A percentile compares a stretch with the other conserved stretches of the same genome.
These are phyloP conservation scores for Kodamaea restingae DNA, from an alignment of 805 yeast genomes.

Conservation along the genomic window DNA sequence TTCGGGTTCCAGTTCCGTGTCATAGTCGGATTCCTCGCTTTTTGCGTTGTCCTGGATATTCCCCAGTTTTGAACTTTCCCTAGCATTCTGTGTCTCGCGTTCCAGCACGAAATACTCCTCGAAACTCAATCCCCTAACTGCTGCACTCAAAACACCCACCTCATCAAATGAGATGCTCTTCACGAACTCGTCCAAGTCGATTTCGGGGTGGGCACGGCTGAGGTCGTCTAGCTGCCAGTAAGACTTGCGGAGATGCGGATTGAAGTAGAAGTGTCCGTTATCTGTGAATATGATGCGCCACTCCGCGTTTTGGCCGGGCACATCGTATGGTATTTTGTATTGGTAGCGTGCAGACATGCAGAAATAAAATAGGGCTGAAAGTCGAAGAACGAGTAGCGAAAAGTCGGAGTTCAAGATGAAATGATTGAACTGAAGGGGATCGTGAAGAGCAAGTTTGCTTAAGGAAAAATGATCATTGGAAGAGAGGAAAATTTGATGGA, in stretches of 20 bases:
- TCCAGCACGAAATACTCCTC: conserved; percentile 9
- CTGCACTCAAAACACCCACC: conserved; percentile 26
- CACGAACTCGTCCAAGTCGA: conserved; percentile 13
- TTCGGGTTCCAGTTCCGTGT: neutral
- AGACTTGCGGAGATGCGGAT: conserved; percentile 16
- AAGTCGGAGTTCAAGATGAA: too few relatives aligned
- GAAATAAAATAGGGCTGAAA: too few relatives aligned
- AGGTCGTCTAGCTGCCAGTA: conserved; percentile 35
- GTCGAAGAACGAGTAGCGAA: too few relatives aligned
- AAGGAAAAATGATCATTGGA: too few relatives aligned
- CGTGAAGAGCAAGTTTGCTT: too few relatives aligned
- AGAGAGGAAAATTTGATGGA: too few relatives aligned
- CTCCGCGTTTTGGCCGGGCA: conserved; percentile 2
- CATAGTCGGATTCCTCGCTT: too few relatives aligned
- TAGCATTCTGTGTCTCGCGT: too few relatives aligned
- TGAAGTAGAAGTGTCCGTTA: conserved; percentile 31
- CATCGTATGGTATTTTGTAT: conserved; percentile 15
- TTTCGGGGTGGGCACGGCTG: conserved; percentile 3
- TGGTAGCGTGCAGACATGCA: too few relatives aligned
- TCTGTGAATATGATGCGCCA: conserved; percentile 32
- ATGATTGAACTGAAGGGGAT: too few relatives aligned
- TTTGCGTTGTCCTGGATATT: too few relatives aligned
- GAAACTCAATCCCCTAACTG: conserved; percentile 11
- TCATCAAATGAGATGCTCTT: conserved; percentile 26
- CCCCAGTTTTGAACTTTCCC: too few relatives aligned